phyloP scores from a whole-genome alignment of 805 yeast genomes.

The Suhomyces vadensis region DNA sequence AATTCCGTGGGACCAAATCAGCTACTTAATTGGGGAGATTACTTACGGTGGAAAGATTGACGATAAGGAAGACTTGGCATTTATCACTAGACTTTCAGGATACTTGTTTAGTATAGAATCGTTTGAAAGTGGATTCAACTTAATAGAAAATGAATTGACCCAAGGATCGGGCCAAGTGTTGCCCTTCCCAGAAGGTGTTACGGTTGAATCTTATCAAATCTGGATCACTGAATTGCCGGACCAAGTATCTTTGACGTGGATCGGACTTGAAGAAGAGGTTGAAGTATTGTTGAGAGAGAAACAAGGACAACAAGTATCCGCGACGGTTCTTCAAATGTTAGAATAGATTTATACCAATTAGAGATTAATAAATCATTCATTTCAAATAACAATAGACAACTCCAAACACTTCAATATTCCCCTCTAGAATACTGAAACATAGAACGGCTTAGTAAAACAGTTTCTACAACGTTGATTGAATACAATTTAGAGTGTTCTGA shows the following conservation, averaged over 20 bases:
- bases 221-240: slow-evolving; percentile 62
- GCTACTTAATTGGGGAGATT: slow-evolving; percentile 50
- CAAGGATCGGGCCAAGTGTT: slow-evolving; percentile 18
- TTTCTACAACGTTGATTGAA: neutral
- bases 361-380: no score
- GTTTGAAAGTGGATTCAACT: slow-evolving; percentile 43
- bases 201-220: slow-evolving; percentile 27
- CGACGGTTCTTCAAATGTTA: neutral
- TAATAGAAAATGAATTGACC: slow-evolving; percentile 33
- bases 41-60: slow-evolving; percentile 70
- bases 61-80: slow-evolving; percentile 37
- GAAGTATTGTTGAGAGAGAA: slow-evolving; percentile 32
- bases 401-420: no score
- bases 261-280: slow-evolving; percentile 48
- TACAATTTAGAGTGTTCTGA: slow-evolving; percentile 4
- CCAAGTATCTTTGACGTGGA: slow-evolving; percentile 53
- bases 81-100: slow-evolving; percentile 35
- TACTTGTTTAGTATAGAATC: slow-evolving; percentile 41
- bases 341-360: no score
- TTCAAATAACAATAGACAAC: no score
- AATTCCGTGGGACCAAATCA: slow-evolving; percentile 57
- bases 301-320: slow-evolving; percentile 20
- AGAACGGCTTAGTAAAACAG: no score
- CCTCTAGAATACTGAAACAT: no score
- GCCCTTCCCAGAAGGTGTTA: slow-evolving; percentile 50